These are phyloP conservation scores for Boletellus sp. DNA, from an alignment of 1,284 basidiomycete species.

Conservation along the genomic window DNA sequence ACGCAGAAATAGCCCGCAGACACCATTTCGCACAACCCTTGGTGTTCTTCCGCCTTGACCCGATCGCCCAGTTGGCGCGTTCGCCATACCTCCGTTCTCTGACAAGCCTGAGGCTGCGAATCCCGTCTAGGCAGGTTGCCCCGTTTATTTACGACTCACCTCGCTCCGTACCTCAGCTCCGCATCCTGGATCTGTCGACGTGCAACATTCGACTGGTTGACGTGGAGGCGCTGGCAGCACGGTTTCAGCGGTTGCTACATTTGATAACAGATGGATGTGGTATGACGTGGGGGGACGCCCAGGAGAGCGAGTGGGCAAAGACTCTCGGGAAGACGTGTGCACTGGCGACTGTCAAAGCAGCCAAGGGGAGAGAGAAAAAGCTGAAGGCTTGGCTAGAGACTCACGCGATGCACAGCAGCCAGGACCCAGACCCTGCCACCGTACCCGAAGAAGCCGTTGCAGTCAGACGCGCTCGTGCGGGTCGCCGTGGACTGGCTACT, in stretches of 20 bases:
- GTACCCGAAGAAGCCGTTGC: constrained; percentile 1
- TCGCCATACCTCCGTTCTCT: constrained; percentile 44
- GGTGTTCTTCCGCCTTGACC: constrained; percentile 65
- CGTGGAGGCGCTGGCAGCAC: constrained; percentile 46
- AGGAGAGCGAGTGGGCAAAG: constrained; percentile 49
- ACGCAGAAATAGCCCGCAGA: constrained; percentile 32
- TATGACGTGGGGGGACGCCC: constrained; percentile 38
- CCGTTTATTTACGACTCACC: constrained; percentile 38
- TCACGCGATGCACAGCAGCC: constrained; percentile 7
- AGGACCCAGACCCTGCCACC: background rate
- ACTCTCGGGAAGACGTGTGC: constrained; percentile 53
- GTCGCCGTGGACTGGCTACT: constrained; percentile 51
- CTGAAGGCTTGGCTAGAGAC: constrained; percentile 50
- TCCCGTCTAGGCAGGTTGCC: constrained; percentile 56
- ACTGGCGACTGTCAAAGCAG: constrained; percentile 48
- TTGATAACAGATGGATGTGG: constrained; percentile 55
- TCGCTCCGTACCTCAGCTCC: constrained; percentile 37
- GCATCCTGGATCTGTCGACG: constrained; percentile 61
- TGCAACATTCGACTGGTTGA: constrained; percentile 47
- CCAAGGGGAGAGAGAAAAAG: constrained; percentile 55
- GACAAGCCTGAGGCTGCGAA: constrained; percentile 50
- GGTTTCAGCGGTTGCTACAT: constrained; percentile 43
- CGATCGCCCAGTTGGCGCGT: constrained; percentile 43
- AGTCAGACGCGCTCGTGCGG: constrained; percentile 31
- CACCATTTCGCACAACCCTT: constrained; percentile 66